Percentiles rank a stretch among this genome's conserved stretches.
phyloP scores from a whole-genome alignment of 177 flowering plant genomes.

The Vitis hybrid region DNA sequence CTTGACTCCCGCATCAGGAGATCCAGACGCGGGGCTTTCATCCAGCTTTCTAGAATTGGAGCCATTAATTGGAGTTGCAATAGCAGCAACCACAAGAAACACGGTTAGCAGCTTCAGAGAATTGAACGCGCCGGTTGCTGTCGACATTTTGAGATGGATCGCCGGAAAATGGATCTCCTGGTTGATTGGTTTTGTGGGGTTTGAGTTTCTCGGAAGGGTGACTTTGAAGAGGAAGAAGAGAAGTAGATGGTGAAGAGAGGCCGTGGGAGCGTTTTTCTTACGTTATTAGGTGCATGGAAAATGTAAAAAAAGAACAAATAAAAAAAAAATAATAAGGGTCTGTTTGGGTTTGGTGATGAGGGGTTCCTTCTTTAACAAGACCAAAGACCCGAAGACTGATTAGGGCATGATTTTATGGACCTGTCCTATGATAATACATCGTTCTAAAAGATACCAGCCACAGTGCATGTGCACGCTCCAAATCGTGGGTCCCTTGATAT shows the following conservation, averaged over 20 bases:
- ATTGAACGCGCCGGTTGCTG: background rate
- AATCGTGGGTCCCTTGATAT: too few relatives aligned
- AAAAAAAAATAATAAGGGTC: background rate
- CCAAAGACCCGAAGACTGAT: too few relatives aligned
- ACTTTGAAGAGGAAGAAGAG: background rate
- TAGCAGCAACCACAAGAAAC: slow-evolving; percentile 2
- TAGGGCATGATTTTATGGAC: too few relatives aligned
- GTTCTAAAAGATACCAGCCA: too few relatives aligned
- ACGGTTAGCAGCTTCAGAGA: background rate
- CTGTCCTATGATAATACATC: too few relatives aligned
- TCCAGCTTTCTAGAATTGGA: slow-evolving; percentile 16
- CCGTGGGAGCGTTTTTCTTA: background rate
- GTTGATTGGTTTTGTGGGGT: background rate
- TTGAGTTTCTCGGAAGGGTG: background rate
- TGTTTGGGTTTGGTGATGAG: background rate
- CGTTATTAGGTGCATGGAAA: slow-evolving; percentile 18
- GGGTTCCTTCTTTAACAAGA: too few relatives aligned
- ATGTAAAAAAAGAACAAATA: background rate
- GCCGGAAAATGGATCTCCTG: background rate
- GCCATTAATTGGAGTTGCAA: slow-evolving; percentile 6
- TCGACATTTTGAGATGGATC: slow-evolving; percentile 1
- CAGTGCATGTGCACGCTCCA: too few relatives aligned
- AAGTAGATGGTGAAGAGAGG: too few relatives aligned
- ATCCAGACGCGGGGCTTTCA: slow-evolving; percentile 12
- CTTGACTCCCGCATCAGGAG: slow-evolving; percentile 12